Evolutionary conservation across 768 basidiomycete genomes (phyloP).

Genomic region (Mycena alexandri): DNA sequence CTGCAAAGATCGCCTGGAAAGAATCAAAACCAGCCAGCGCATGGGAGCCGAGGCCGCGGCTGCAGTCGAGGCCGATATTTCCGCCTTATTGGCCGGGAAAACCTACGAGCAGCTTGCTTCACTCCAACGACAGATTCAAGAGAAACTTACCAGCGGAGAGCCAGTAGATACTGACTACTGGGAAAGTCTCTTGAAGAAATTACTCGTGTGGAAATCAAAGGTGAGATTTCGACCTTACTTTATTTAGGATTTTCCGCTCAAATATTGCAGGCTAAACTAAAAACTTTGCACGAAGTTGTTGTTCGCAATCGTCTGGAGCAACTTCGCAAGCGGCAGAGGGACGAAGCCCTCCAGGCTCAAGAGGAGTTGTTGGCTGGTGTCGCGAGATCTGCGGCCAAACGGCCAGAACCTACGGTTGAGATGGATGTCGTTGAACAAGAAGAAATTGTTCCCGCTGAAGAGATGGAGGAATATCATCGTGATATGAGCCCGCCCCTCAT

Average conservation of each 20-base stretch:
- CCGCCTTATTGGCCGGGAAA: conserved; percentile 85
- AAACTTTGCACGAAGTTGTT: conserved; percentile 94
- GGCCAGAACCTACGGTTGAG: conserved; percentile 52
- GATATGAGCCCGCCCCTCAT: conserved; percentile 89
- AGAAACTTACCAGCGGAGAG: conserved; percentile 91
- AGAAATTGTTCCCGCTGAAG: conserved; percentile 61
- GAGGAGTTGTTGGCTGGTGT: conserved; percentile 90
- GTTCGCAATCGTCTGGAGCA: conserved; percentile 97
- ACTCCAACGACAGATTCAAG: conserved; percentile 89
- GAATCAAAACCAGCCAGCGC: conserved; percentile 71
- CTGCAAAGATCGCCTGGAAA: conserved; percentile 90
- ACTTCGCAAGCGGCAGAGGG: conserved; percentile 93
- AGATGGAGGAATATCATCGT: conserved; percentile 84
- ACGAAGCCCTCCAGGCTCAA: conserved; percentile 94
- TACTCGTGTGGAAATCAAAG: conserved; percentile 98
- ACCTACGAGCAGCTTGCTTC: conserved; percentile 85
- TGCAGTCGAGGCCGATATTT: conserved; percentile 89
- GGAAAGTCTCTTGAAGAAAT: conserved; percentile 91
- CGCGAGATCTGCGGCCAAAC: conserved; percentile 66
- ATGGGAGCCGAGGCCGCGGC: conserved; percentile 78
- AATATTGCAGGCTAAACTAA: conserved; percentile 81
- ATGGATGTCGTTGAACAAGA: conserved; percentile 45
- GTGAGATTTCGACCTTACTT: conserved; percentile 52
- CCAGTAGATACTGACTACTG: conserved; percentile 98
- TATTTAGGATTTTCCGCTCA: conserved; percentile 26